Base-by-base conservation (phyloP, 2,329 filamentous ascomycete genomes). In the Xylariomycetidae sp. region DNA sequence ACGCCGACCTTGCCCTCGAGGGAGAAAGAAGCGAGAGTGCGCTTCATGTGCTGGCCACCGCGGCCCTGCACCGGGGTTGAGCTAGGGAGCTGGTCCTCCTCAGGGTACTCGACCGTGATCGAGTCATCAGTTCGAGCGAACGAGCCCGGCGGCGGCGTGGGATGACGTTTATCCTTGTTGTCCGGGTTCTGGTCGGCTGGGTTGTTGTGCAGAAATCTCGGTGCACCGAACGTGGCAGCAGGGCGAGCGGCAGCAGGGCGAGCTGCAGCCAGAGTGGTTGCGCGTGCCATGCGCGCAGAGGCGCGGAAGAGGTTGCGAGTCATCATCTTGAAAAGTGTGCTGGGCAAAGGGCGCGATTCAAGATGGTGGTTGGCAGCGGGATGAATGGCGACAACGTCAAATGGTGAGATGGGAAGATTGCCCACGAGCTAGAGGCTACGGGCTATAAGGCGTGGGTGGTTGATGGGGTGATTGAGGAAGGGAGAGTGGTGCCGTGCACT, bases 21-120 rank as follows among this genome's bases (percentile, higher is more conserved):
- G 7, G 87, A 90, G 65, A 95, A 96, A 26, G 78, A 78, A 20
- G 85, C 79, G 18, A 95, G 74, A 0, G 88, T 94, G 17, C 87
- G 81, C 67, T 87, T 88, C 62, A 85, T 83, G 53, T 92, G 85
- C 54, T 81, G 74, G 13, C 85, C 86, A 40, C 85, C 85, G 32
- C 85, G 75, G 30, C 86, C 86, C 44, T 79, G 73, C 6, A 90
- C 77, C 4, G 85, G 81, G 36, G 69, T 66, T 37, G 79, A 82
- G 25, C 74, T 70, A 8, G 87, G 86, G 45, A 92, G 72, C 40
- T 88, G 75, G 35, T 74, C 64, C 52, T 87, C 82, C 23, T 76
- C 74, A 1, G 86, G 87, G 54, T 93, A 87, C 58, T 87, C 78
- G 42, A 92, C 79, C 24, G 78, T 75, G 40, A 94, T 82, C 35